Evolutionary conservation across 768 basidiomycete genomes (phyloP), one percentile per base, ranked within the genome.

Genomic region (Amanita brunnescens): DNA sequence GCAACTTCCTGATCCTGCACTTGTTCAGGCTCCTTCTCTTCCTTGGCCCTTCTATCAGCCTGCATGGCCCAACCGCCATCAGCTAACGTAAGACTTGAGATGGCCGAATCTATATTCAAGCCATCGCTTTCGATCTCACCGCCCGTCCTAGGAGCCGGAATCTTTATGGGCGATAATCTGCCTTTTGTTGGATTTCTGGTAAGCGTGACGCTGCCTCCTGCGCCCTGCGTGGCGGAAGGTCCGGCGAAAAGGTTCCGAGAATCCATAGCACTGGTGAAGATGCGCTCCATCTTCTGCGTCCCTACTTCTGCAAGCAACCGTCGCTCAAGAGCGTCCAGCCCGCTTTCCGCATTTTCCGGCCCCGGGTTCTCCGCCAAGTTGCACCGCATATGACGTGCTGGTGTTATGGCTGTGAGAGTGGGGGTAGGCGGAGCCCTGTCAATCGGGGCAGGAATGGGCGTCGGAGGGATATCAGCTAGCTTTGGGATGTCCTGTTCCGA

Each of bases 291-390:
- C 59, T 77, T 77, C 45, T 81, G 73, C 16, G 87, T 89, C 23
- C 87, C 87, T 6, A 90, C 87, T 58, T 89, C 80, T 0, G 78
- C 80, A 0, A 85, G 64, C 3, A 91, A 67, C 47, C 80, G 70
- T 43, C 78, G 71, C 60, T 91, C 87, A 6, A 91, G 67, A 2
- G 81, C 87, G 55, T 91, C 87, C 2, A 91, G 66, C 7, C 87
- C 87, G 45, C 72, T 80, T 57, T 78, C 79, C 18, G 18, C 21
- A 5, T 20, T 30, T 14, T n/a, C 45, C 26, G 23, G 34, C 8
- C n/a, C 52, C 4, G 21, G 29, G 29, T 50, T 58, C 55, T 37
- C 54, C 49, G 45, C 57, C 51, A 58, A 41, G 49, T 53, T 57
- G 33, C 45, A 55, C 49, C 43, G 54, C 56, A 4, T 57, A 57